Evolutionary conservation across 352 stramenopile genomes (phyloP), one percentile per base, ranked within the genome.

Genomic region (Halophytophthora polymorphica): DNA sequence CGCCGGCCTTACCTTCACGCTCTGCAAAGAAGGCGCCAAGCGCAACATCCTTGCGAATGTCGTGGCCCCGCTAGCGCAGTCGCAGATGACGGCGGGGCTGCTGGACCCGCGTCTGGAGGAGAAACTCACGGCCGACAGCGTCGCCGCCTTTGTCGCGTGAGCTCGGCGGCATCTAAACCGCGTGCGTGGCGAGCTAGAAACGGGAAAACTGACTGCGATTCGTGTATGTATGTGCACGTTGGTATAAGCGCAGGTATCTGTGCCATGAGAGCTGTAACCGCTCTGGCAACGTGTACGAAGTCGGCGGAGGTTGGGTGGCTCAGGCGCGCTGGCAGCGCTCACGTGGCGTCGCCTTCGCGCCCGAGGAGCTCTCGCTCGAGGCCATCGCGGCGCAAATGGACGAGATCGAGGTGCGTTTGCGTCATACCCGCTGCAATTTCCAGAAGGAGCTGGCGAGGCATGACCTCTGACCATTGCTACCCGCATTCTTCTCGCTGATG

Each of bases 1-100:
- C 41, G 93, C 96, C 15, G 93, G 92, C 0, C 73, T 98, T 40
- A 97, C 88, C 19, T 90, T 96, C 58, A 89, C 96, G 13, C 57
- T 97, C 14, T 88, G 82, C 52, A 80, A 92, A 42, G 87, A 96
- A 69, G 86, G 86, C 22, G 61, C 50, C 6, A 75, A 81, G 48
- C 79, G 77, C 44, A 91, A 91, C 45, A 78, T 95, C 21, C 47
- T 86, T 21, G 72, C 73, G 4, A 96, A 96, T 41, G 81, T 89
- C 22, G 83, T 96, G 18, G 83, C 86, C 2, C 86, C 86, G 15
- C 58, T 94, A 18, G 86, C 82, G 7, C 87, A 77, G 29, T 93
- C 81, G 5, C 77, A 90, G 40, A 96, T 96, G 86, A 93, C 86
- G 8, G 77, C 86, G 8, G 83, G 73, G 2, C 69, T 95, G 28